These are phyloP conservation scores for Chytridium lagenaria DNA, from an alignment of 371 early-diverging fungal species.

Conservation along the genomic window DNA sequence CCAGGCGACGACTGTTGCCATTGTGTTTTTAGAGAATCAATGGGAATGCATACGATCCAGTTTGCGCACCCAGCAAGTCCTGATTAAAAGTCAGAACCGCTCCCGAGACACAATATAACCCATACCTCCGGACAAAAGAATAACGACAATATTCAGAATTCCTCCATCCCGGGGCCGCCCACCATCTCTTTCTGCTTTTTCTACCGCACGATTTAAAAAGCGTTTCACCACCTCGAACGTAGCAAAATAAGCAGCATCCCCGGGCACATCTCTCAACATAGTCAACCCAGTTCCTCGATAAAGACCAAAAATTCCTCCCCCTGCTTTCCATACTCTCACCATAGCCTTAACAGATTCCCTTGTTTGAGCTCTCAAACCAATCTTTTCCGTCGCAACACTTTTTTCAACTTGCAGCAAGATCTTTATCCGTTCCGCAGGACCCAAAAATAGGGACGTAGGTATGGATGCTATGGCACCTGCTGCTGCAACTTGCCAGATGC, in stretches of 20 bases:
- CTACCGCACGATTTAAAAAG: too few species aligned
- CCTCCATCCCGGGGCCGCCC: too few species aligned
- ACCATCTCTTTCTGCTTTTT: too few species aligned
- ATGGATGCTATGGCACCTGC: slow-evolving; percentile 48
- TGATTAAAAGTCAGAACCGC: slow-evolving; percentile 5
- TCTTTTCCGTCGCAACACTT: slow-evolving; percentile 16
- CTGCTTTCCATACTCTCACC: slow-evolving; percentile 17
- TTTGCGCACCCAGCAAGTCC: slow-evolving; percentile 76
- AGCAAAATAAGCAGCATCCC: slow-evolving; percentile 94
- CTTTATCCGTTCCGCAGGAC: slow-evolving; percentile 55
- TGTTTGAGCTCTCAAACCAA: not conserved
- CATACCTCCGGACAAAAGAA: slow-evolving; percentile 90
- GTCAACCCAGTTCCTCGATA: slow-evolving; percentile 53
- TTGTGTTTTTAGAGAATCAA: slow-evolving; percentile 93
- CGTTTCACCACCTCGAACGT: slow-evolving; percentile 49
- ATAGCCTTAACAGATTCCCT: slow-evolving; percentile 10
- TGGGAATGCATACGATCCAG: slow-evolving; percentile 82
- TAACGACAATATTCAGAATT: slow-evolving; percentile 70
- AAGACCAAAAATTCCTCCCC: slow-evolving; percentile 34
- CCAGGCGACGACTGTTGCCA: slow-evolving; percentile 63
- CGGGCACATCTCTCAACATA: slow-evolving; percentile 81
- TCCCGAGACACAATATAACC: not conserved
- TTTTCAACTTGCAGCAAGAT: slow-evolving; percentile 48
- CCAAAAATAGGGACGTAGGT: slow-evolving; percentile 50
- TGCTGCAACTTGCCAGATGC: slow-evolving; percentile 32